A percentile compares a stretch with the other conserved stretches of the same genome.
Evolutionary conservation across 768 basidiomycete genomes (phyloP).

Genomic region (Pleurotus giganteus): DNA sequence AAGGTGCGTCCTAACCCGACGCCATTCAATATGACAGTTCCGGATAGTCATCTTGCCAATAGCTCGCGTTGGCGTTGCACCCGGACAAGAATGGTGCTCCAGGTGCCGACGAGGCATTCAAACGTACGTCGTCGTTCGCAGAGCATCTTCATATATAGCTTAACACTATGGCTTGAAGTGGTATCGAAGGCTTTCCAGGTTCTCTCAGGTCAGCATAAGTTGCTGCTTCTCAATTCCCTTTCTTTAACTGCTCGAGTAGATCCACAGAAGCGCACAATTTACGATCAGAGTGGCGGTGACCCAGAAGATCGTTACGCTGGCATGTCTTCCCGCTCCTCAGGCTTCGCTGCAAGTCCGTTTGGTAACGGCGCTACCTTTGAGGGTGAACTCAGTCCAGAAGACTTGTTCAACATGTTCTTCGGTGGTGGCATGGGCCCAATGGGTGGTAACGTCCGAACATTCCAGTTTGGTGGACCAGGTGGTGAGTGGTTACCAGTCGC

Average conservation of each 20-base stretch:
- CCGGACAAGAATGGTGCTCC: slow-evolving; percentile 96
- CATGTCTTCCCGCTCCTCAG: slow-evolving; percentile 53
- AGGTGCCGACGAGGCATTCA: slow-evolving; percentile 98
- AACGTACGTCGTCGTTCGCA: slow-evolving; percentile 55
- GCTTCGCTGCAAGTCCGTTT: slow-evolving; percentile 51
- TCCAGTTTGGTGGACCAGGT: slow-evolving; percentile 54
- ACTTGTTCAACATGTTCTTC: slow-evolving; percentile 99
- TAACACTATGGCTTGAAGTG: slow-evolving; percentile 55
- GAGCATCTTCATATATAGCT: slow-evolving; percentile 6
- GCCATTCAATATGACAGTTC: slow-evolving; percentile 5
- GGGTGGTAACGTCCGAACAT: slow-evolving; percentile 47
- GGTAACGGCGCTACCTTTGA: slow-evolving; percentile 50
- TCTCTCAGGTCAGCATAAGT: slow-evolving; percentile 60
- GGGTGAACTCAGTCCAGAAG: slow-evolving; percentile 91
- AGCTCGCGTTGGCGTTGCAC: slow-evolving; percentile 88
- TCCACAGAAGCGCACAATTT: slow-evolving; percentile 84
- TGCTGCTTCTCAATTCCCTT: background rate
- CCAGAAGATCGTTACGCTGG: slow-evolving; percentile 83
- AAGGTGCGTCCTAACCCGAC: slow-evolving; percentile 55
- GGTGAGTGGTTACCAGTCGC: background rate
- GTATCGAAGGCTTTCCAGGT: slow-evolving; percentile 98
- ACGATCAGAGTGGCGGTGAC: slow-evolving; percentile 82
- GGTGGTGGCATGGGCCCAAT: slow-evolving; percentile 63
- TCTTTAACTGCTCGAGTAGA: slow-evolving; percentile 39
- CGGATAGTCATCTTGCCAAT: background rate